phyloP scores from a whole-genome alignment of 345 rosid genomes.

The Gossypium arboreum region DNA sequence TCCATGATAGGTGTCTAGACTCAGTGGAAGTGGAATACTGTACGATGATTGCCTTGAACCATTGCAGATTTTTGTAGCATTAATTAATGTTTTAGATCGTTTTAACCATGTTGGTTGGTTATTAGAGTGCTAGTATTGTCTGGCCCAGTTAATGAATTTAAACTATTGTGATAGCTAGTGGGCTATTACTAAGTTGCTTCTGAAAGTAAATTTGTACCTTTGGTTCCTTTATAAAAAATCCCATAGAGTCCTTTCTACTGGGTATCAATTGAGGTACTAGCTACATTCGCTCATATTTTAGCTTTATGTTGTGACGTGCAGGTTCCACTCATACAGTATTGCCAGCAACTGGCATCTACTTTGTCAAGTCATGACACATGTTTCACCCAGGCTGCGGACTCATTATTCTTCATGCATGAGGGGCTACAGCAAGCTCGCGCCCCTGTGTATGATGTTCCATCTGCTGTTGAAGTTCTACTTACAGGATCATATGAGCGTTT shows the following conservation, averaged over 20 bases:
- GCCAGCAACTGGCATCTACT: slow-evolving; percentile 83
- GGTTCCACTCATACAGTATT: slow-evolving; percentile 88
- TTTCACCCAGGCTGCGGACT: slow-evolving; percentile 94
- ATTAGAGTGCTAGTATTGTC: background rate
- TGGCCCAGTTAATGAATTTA: background rate
- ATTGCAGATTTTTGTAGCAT: background rate
- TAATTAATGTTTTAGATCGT: background rate
- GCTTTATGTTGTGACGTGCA: slow-evolving; percentile 32
- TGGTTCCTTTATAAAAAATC: background rate
- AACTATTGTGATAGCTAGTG: background rate
- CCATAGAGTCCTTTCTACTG: background rate
- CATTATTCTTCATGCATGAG: slow-evolving; percentile 95
- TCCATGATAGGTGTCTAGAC: background rate
- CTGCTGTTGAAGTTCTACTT: slow-evolving; percentile 83
- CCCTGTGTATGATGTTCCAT: slow-evolving; percentile 95
- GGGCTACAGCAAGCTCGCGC: slow-evolving; percentile 98
- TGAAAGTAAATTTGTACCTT: background rate
- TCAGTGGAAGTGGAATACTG: background rate
- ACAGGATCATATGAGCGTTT: slow-evolving; percentile 88
- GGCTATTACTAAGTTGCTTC: background rate
- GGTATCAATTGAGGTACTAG: background rate
- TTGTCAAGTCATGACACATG: slow-evolving; percentile 87
- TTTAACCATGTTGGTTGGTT: background rate
- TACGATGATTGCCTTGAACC: background rate
- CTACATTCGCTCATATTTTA: background rate